A percentile compares a stretch with the other conserved stretches of the same genome.
Evolutionary conservation across 2,329 filamentous ascomycete genomes (phyloP).

Genomic region (Gyromitra esculenta): DNA sequence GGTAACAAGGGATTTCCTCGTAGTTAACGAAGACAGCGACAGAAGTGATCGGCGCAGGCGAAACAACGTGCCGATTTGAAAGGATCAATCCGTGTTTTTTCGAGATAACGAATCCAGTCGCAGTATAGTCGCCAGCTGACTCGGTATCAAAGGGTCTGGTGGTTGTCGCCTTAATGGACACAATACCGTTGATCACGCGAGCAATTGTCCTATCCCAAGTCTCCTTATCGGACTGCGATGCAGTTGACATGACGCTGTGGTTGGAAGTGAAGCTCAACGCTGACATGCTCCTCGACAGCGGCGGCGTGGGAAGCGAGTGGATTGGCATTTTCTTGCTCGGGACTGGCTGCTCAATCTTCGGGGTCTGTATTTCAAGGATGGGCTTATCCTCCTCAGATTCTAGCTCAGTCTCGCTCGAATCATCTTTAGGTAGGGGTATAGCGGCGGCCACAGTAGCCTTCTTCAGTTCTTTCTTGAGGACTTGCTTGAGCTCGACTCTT

Average conservation of each 20-base stretch:
- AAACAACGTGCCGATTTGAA: slow-evolving; percentile 58
- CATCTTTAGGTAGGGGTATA: slow-evolving; percentile 13
- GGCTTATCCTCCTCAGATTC: slow-evolving; percentile 44
- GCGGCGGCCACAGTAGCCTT: neutral
- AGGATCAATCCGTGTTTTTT: slow-evolving; percentile 58
- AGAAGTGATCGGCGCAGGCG: slow-evolving; percentile 58
- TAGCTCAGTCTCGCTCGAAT: slow-evolving; percentile 38
- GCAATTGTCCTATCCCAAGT: slow-evolving; percentile 58
- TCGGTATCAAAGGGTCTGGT: slow-evolving; percentile 58
- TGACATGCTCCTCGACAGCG: slow-evolving; percentile 49
- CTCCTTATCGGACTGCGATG: slow-evolving; percentile 56
- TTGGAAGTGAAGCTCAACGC: slow-evolving; percentile 50
- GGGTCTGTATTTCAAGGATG: slow-evolving; percentile 18
- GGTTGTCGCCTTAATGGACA: slow-evolving; percentile 58
- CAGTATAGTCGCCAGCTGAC: slow-evolving; percentile 58
- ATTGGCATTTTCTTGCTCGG: slow-evolving; percentile 24
- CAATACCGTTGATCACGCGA: slow-evolving; percentile 57
- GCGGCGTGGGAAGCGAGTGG: slow-evolving; percentile 40
- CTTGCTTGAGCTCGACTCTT: slow-evolving; percentile 39
- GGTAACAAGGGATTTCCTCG: slow-evolving; percentile 57
- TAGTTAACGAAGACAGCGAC: slow-evolving; percentile 58
- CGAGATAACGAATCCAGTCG: slow-evolving; percentile 58
- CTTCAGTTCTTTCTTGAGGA: slow-evolving; percentile 36
- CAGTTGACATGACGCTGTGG: slow-evolving; percentile 39
- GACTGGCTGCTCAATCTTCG: slow-evolving; percentile 43